These are phyloP conservation scores for Bryoglossum gracile DNA, from an alignment of 495 filamentous ascomycete species.

Conservation along the genomic window DNA sequence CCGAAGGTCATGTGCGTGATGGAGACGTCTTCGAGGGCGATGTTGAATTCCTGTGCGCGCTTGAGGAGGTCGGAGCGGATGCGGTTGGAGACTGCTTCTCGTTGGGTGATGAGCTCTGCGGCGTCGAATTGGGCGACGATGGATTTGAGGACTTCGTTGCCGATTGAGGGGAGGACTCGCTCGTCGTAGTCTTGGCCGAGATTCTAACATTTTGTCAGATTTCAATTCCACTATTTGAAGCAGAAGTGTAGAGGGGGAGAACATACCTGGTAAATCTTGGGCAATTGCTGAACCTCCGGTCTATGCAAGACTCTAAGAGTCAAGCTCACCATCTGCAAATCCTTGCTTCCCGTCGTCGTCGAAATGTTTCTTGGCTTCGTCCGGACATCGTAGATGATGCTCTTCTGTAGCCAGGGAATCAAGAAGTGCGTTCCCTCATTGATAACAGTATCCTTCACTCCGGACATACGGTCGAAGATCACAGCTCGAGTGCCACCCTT, in stretches of 20 bases:
- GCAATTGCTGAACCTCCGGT: constrained; percentile 84
- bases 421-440: constrained; percentile 98
- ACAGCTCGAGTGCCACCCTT: constrained; percentile 88
- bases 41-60: constrained; percentile 98
- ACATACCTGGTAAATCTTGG: constrained; percentile 95
- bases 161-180: constrained; percentile 97
- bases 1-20: constrained; percentile 99
- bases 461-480: constrained; percentile 92
- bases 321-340: constrained; percentile 99
- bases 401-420: constrained; percentile 90
- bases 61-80: constrained; percentile 93
- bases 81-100: constrained; percentile 89
- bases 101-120: constrained; percentile 98
- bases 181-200: constrained; percentile 99
- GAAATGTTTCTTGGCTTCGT: constrained; percentile 95
- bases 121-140: constrained; percentile 99
- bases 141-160: constrained; percentile 99
- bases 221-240: background rate
- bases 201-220: constrained; percentile 32
- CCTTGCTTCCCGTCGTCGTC: constrained; percentile 98
- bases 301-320: constrained; percentile 92
- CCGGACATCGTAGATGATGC: constrained; percentile 94
- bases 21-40: constrained; percentile 94
- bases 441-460: constrained; percentile 86
- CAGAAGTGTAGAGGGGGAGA: background rate